Conservation (phyloP, 2,329 filamentous ascomycete genomes). For the Sporothrix humicola region DNA sequence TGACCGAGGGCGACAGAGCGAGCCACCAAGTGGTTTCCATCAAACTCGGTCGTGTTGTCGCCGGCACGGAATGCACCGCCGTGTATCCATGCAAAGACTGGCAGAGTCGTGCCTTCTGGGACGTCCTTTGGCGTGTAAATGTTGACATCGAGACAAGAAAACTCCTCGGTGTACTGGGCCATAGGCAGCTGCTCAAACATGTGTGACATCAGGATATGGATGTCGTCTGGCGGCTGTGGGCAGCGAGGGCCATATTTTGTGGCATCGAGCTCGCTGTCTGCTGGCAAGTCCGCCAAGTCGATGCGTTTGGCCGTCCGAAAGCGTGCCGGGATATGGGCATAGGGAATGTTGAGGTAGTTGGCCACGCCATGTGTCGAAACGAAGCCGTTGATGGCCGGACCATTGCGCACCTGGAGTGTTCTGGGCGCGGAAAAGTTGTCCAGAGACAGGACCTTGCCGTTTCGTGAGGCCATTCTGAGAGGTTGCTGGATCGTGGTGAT, state of each 20-base stretch:
- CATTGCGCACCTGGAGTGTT: conserved; percentile 1
- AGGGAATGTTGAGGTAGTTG: conserved; percentile 35
- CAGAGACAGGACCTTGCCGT: conserved; percentile 12
- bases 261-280: conserved; percentile 23
- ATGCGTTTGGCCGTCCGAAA: conserved; percentile 31
- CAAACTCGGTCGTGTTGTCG: conserved; percentile 34
- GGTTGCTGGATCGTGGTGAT: neutral
- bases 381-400: conserved; percentile 28
- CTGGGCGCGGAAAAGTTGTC: neutral
- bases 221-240: conserved; percentile 30
- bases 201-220: conserved; percentile 29
- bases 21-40: conserved; percentile 33
- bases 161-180: conserved; percentile 31
- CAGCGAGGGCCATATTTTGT: conserved; percentile 34
- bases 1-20: conserved; percentile 40
- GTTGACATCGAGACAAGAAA: conserved; percentile 30
- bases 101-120: neutral
- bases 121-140: conserved; percentile 20
- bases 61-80: conserved; percentile 32
- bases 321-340: conserved; percentile 29
- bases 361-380: conserved; percentile 32
- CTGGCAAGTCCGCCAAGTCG: neutral
- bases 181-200: conserved; percentile 31
- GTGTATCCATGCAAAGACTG: conserved; percentile 36
- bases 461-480: conserved; percentile 8